phyloP scores from a whole-genome alignment of 116 monocot species.

The Posidonia oceanica region DNA sequence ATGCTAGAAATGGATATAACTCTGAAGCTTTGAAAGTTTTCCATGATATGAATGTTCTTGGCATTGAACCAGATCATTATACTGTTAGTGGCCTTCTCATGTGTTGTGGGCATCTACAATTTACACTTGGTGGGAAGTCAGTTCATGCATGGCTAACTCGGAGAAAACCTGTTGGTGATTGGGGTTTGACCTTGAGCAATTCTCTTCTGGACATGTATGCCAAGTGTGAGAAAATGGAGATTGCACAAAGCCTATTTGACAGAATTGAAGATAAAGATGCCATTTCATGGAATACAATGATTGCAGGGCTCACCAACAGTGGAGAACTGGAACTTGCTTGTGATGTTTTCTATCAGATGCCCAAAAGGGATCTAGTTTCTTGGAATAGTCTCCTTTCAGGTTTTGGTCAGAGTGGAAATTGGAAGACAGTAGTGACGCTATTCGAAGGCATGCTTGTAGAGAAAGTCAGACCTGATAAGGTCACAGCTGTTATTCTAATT shows the following conservation, averaged over 20 bases:
- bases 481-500: conserved; percentile 27
- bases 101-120: conserved; percentile 29
- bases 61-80: conserved; percentile 35
- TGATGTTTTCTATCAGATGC: conserved; percentile 26
- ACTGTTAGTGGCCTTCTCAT: conserved; percentile 36
- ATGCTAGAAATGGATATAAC: conserved; percentile 17
- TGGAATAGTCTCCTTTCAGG: conserved; percentile 62
- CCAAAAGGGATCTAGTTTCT: conserved; percentile 39
- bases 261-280: conserved; percentile 25
- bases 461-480: conserved; percentile 34
- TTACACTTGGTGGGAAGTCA: conserved; percentile 24
- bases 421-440: conserved; percentile 9
- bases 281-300: conserved; percentile 56
- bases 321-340: conserved; percentile 35
- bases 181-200: conserved; percentile 38
- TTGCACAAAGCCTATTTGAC: conserved; percentile 27
- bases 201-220: conserved; percentile 60
- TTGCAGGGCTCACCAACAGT: conserved; percentile 28
- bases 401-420: conserved; percentile 23
- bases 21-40: conserved; percentile 32
- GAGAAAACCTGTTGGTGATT: conserved; percentile 1
- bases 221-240: conserved; percentile 36
- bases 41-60: conserved; percentile 16
- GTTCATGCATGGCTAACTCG: conserved; percentile 39
- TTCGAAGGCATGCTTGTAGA: conserved; percentile 29